Evolutionary conservation across 306 rosid genomes (phyloP), one percentile per base, ranked within the genome.

Genomic region (Prunus davidiana): DNA sequence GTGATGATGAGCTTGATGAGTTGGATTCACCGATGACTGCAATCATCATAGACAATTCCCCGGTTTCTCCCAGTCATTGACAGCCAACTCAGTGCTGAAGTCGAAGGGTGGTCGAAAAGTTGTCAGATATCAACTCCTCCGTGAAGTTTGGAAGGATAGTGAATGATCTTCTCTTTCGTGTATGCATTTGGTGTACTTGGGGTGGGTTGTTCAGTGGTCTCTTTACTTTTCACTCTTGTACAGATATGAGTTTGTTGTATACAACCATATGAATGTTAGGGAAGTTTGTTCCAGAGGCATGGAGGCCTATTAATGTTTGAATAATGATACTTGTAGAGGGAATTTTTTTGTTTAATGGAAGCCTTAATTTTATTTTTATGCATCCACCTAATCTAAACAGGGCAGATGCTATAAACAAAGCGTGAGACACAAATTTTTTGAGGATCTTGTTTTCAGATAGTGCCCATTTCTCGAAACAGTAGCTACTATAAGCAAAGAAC

Each of bases 1-100:
- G 93, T 76, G 98, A 93, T 57, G 91, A 91, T 75, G 98, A 93
- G 85, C 95, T 93, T 51, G 95, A 91, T 63, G 91, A 89, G 75
- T 88, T 93, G 72, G 98, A 93, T 88, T 88, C 96, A 75, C 95
- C 98, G 3, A 66, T 91, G 64, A 65, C 89, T 63, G 81, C 91
- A 47, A 81, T 91, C 78, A 79, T 91, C 74, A 60, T 85, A 60
- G 93, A 89, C 76, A 89, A 86, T 41, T 52, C 78, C 15, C 79
- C 55, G 50, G 54, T 22, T 71, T 79, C 89, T 51, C 47, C 75
- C 49, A 45, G 64, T 30, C 74, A 47, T 79, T 58, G 24, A 68
- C 62, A 68, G 79, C 83, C 76, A 74, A 50, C 71, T 73, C 73
- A 69, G 45, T 66, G 20, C 75, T 69, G 27, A 86, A 43, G 32